These are phyloP conservation scores for Epichloe sibirici DNA, from an alignment of 2,329 filamentous ascomycete species.

Conservation along the genomic window DNA sequence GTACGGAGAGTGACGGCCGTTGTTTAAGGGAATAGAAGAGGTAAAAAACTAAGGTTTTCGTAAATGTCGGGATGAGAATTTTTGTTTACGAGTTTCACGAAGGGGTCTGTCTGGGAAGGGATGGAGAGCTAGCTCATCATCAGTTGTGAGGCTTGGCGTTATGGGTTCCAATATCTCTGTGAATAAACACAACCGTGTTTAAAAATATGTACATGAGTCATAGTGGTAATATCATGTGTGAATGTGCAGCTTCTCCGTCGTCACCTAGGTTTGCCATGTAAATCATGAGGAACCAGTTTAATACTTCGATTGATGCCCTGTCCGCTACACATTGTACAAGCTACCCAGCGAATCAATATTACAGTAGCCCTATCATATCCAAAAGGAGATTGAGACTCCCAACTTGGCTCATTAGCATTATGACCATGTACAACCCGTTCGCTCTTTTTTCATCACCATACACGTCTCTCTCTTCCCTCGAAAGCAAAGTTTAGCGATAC, in stretches of 20 bases:
- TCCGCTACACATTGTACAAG: background rate
- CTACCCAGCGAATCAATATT: background rate
- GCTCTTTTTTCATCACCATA: slow-evolving; percentile 32
- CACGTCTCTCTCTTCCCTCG: slow-evolving; percentile 48
- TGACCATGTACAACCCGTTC: too few species aligned
- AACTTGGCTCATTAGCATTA: too few species aligned
- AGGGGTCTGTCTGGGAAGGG: background rate
- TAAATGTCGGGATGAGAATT: background rate
- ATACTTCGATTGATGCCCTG: too few species aligned
- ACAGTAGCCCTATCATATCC: too few species aligned
- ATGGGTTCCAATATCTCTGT: background rate
- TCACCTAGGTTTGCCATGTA: too few species aligned
- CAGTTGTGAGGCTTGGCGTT: background rate
- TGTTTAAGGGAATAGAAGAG: slow-evolving; percentile 13
- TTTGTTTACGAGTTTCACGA: background rate
- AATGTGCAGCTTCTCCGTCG: too few species aligned
- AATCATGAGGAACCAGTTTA: too few species aligned
- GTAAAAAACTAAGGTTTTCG: too few species aligned
- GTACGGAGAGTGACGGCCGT: slow-evolving; percentile 61
- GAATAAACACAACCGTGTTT: too few species aligned
- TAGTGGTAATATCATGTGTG: too few species aligned
- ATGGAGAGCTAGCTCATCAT: background rate
- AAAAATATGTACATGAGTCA: too few species aligned
- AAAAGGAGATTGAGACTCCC: too few species aligned
- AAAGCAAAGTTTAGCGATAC: slow-evolving; percentile 71